Conservation (phyloP, 1,284 basidiomycete genomes). For the Trametes hirsuta region DNA sequence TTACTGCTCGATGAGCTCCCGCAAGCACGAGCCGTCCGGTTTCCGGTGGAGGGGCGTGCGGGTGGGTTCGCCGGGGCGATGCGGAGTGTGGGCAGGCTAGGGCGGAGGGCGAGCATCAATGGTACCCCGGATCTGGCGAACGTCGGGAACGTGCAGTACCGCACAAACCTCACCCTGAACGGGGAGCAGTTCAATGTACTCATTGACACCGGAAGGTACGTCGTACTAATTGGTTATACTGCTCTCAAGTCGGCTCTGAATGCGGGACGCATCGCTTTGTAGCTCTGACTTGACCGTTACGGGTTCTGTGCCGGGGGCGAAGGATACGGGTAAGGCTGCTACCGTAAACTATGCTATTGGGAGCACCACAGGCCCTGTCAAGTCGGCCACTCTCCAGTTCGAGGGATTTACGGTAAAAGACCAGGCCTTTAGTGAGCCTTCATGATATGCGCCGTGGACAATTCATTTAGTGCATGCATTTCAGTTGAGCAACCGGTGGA, state of each 20-base stretch:
- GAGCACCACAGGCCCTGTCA: slow-evolving; percentile 51
- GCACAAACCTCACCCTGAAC: slow-evolving; percentile 55
- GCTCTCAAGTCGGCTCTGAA: background rate
- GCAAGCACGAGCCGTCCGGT: slow-evolving; percentile 18
- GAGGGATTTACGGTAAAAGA: slow-evolving; percentile 54
- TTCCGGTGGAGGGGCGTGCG: slow-evolving; percentile 26
- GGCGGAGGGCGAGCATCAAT: slow-evolving; percentile 26
- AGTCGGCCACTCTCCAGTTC: slow-evolving; percentile 55
- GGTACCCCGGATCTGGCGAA: slow-evolving; percentile 40
- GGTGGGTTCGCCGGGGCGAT: slow-evolving; percentile 11
- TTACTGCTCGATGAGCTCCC: slow-evolving; percentile 32
- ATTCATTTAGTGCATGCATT: background rate
- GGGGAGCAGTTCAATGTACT: slow-evolving; percentile 50
- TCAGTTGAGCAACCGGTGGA: slow-evolving; percentile 32
- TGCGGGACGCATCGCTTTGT: background rate
- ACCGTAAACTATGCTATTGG: slow-evolving; percentile 57
- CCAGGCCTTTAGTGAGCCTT: slow-evolving; percentile 66
- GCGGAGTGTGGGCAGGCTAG: slow-evolving; percentile 12
- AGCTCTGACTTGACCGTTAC: slow-evolving; percentile 66
- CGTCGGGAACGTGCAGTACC: slow-evolving; percentile 52
- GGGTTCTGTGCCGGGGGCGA: slow-evolving; percentile 46
- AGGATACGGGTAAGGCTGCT: slow-evolving; percentile 46
- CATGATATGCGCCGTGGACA: background rate
- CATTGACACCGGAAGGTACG: slow-evolving; percentile 71
- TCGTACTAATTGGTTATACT: background rate